Conservation (phyloP, 371 early-diverging fungal genomes). For the Polyrhizophydium stewartii region DNA sequence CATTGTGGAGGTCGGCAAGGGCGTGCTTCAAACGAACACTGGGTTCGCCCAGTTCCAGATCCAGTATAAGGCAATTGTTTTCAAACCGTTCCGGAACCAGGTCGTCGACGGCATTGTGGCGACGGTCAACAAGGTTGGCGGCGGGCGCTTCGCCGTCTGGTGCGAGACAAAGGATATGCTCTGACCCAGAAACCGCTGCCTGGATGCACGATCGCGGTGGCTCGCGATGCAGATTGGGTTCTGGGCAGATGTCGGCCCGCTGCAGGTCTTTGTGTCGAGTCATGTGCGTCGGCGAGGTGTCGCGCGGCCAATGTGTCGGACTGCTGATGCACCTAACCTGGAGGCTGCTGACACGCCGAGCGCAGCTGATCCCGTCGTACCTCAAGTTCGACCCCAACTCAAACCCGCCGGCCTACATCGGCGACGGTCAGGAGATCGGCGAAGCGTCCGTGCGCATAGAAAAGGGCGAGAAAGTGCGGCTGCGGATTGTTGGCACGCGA, state of each 20-base stretch:
- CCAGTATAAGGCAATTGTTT: conserved; percentile 94
- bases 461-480: conserved; percentile 80
- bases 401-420: conserved; percentile 79
- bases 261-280: conserved; percentile 92
- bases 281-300: conserved; percentile 77
- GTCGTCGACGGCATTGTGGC: conserved; percentile 95
- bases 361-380: conserved; percentile 83
- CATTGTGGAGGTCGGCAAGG: conserved; percentile 73
- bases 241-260: conserved; percentile 95
- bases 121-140: conserved; percentile 82
- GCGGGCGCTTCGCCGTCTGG: too few relatives aligned
- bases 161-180: too few relatives aligned
- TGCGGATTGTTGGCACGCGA: conserved; percentile 93
- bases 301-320: not conserved
- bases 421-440: conserved; percentile 61
- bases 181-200: too few relatives aligned
- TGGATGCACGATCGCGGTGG: too few relatives aligned
- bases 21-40: conserved; percentile 78
- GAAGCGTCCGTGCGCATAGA: conserved; percentile 56
- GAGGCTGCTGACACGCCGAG: conserved; percentile 7
- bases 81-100: conserved; percentile 96
- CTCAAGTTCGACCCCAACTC: conserved; percentile 85
- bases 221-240: conserved; percentile 77
- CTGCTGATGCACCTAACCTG: not conserved
- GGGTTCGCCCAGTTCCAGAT: conserved; percentile 95